A percentile compares a stretch with the other conserved stretches of the same genome.
These are phyloP conservation scores for Fusarium sambucinum DNA, from an alignment of 2,329 filamentous ascomycete species.

Conservation along the genomic window DNA sequence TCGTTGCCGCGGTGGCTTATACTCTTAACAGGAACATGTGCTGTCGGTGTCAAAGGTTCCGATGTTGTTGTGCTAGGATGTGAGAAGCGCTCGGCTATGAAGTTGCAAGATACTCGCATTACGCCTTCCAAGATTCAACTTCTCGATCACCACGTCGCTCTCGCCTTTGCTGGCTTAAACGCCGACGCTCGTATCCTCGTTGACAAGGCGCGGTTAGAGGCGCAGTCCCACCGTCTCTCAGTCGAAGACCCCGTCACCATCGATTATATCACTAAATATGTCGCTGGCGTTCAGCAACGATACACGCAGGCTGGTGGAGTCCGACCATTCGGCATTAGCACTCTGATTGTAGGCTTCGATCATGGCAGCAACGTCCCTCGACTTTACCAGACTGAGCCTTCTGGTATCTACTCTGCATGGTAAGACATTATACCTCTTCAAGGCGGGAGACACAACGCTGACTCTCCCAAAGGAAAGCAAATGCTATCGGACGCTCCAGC, in stretches of 20 bases:
- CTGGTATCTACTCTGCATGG: constrained; percentile 99
- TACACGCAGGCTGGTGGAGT: constrained; percentile 99
- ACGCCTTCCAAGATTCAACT: constrained; percentile 98
- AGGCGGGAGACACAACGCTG: constrained; percentile 6
- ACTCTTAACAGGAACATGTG: constrained; percentile 81
- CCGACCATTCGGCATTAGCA: constrained; percentile 98
- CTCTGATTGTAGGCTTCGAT: constrained; percentile 98
- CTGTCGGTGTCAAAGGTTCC: constrained; percentile 94
- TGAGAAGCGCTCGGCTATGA: constrained; percentile 99
- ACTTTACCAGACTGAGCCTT: constrained; percentile 98
- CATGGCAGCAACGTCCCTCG: constrained; percentile 88
- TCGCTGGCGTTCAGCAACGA: constrained; percentile 96
- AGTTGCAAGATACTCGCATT: constrained; percentile 98
- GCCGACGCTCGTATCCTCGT: constrained; percentile 97
- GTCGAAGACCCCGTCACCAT: constrained; percentile 98
- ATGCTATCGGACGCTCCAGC: constrained; percentile 96
- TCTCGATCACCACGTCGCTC: constrained; percentile 94
- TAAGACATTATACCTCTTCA: constrained; percentile 59
- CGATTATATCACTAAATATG: constrained; percentile 99
- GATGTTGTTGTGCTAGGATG: constrained; percentile 97
- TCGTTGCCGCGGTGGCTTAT: constrained; percentile 30
- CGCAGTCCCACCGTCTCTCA: constrained; percentile 95
- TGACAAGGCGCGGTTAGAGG: constrained; percentile 97
- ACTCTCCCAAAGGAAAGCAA: constrained; percentile 83
- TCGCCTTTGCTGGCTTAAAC: constrained; percentile 97